Percentiles rank a stretch among this genome's conserved stretches.
Evolutionary conservation across 73 alveolate genomes (phyloP).

Genomic region (Paramecium sexaurelia): DNA sequence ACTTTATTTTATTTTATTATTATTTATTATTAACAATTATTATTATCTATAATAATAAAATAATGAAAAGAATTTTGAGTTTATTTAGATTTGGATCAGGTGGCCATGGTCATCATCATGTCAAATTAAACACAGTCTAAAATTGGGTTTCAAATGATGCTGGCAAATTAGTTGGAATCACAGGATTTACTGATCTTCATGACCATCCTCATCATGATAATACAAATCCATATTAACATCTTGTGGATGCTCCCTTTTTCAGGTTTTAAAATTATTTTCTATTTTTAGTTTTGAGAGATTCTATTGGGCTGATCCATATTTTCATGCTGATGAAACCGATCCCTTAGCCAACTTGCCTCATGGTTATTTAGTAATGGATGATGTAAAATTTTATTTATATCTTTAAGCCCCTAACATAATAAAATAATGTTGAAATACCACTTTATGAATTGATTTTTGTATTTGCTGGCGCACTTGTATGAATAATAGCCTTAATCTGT

Average conservation of each 20-base stretch:
- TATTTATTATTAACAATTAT: neutral
- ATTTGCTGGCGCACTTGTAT: neutral
- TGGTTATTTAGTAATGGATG: slow-evolving; percentile 64
- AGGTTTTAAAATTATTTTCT: neutral
- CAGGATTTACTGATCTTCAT: slow-evolving; percentile 59
- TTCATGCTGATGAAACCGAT: slow-evolving; percentile 62
- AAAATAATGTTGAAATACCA: slow-evolving; percentile 21
- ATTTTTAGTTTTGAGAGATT: slow-evolving; percentile 55
- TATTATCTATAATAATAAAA: slow-evolving; percentile 27
- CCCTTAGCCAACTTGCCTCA: slow-evolving; percentile 59
- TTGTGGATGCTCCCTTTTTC: slow-evolving; percentile 56
- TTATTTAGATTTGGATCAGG: slow-evolving; percentile 51
- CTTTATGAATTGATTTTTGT: neutral
- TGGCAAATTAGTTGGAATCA: slow-evolving; percentile 29
- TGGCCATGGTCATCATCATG: neutral
- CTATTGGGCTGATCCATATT: slow-evolving; percentile 63
- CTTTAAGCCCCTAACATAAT: neutral
- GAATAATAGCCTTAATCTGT: neutral
- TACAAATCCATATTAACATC: slow-evolving; percentile 64
- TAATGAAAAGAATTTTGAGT: slow-evolving; percentile 24
- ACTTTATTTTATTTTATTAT: neutral
- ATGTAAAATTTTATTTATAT: slow-evolving; percentile 11
- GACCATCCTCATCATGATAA: slow-evolving; percentile 62
- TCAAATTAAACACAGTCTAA: neutral
- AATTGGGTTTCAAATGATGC: neutral